Base-by-base conservation (phyloP, 73 alveolate species). In the Paramecium sonneborni region DNA sequence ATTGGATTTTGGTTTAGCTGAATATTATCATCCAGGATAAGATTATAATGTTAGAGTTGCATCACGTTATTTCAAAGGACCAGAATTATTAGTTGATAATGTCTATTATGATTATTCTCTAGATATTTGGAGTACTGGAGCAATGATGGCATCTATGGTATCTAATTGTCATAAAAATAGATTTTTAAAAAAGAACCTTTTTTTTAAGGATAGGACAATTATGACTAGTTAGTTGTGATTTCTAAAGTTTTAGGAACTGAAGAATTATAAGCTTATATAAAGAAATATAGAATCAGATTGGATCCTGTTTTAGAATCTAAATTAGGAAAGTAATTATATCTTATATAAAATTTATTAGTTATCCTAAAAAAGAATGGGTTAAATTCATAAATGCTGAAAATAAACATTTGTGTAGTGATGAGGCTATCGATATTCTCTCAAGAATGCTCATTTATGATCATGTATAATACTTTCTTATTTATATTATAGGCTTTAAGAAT, bases 1-100 rank as follows among this genome's bases (percentile, higher is more conserved):
- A 23, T 96, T 98, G 85, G 99, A 98, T 94, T 98, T 99, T 99
- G 99, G 99, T 9, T 96, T 98, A 39, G 99, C 99, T 12, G 99
- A 98, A 93, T 98, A 96, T 92, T 98, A 98, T 85, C 98, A 95
- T 84, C 99, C 98, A 18, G 97, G 96, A 24, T 92, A 96, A 44
- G 99, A 98, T 88, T 98, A 97, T 92, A 98, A 98, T 91, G 99
- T 98, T 18, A 93, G 99, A 92, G 97, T 98, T 5, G 99, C 99
- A 20, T 94, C 98, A 3, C 93, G 99, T 41, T 98, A 98, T 93
- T 98, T 97, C 93, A 98, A 98, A 93, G 99, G 99, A 26, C 99
- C 99, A 28, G 99, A 96, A 88, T 94, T 98, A 24, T 95, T 97
- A 39, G 99, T 98, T 8, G 99, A 97, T 37, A 88, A 96, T 72